Evolutionary conservation across 148 eudicot species (phyloP), one percentile per base, ranked within the genome.

Genomic region (Rhododendron mucronatum): DNA sequence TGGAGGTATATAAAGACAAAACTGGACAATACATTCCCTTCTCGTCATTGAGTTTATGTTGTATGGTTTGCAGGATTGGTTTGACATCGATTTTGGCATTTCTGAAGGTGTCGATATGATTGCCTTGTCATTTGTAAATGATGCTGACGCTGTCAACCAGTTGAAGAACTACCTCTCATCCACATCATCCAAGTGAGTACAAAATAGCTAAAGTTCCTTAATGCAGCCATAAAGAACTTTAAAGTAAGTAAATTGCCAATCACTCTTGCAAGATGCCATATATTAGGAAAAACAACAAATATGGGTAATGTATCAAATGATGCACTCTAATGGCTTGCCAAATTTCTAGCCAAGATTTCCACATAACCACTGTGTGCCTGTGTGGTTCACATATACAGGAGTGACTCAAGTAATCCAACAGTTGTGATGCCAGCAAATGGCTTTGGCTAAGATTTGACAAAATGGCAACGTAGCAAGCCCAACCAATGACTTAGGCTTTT

Each of bases 121-220:
- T 61, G 93, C 93, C 73, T 50, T 91, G 88, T 91, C 93, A 61
- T 91, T 90, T 85, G 92, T 91, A 15, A 90, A 87, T 20, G 90
- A 91, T 59, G 92, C 89, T 21, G 89, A 88, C 65, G 91, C 88
- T 37, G 83, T 91, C 89, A 88, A 57, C 41, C 89, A 91, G 61
- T 87, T 91, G 67, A 91, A 87, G 90, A 81, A 87, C 67, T 89
- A 91, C 82, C 78, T 91, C 41, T 86, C 91, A 69, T 86, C 82
- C 55, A 89, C 84, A 88, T 75, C 91, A n/a, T 86, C 87, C 59
- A 85, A 73, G 93, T 91, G 84, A 77, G 85, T 73, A 39, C 30
- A 18, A 71, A 11, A 30, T 82, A 28, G 16, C 57, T 11, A 1
- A 47, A 45, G 61, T 23, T 14, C 14, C 74, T 67, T 26, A 11